phyloP scores from a whole-genome alignment of 345 rosid species.

The Sisymbrium irio region DNA sequence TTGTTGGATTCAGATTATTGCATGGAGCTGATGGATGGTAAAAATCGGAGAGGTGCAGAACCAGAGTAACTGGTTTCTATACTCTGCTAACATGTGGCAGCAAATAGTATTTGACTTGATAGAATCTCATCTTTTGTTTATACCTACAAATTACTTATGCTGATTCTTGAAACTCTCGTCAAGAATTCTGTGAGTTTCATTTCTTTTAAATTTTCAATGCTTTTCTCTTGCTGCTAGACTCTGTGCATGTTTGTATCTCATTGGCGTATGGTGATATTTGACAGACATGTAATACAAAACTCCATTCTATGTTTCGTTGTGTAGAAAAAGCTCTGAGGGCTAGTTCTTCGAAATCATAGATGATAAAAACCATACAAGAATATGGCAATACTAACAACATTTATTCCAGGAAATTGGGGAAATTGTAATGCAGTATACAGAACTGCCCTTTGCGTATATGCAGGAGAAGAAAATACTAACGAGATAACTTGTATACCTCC shows the following conservation, averaged over 20 bases:
- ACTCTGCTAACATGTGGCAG: too few species aligned
- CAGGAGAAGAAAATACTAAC: conserved; percentile 17
- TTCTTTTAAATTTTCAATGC: too few species aligned
- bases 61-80: too few species aligned
- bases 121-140: too few species aligned
- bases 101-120: neutral
- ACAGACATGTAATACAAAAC: neutral
- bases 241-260: neutral
- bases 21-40: too few species aligned
- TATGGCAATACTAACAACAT: neutral
- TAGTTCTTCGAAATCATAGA: neutral
- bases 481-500: too few species aligned
- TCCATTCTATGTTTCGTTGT: neutral
- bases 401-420: neutral
- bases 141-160: too few species aligned
- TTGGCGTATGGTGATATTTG: neutral
- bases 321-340: neutral
- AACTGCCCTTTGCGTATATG: neutral
- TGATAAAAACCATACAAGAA: neutral
- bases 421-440: neutral
- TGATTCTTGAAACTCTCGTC: too few species aligned
- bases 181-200: too few species aligned
- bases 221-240: too few species aligned
- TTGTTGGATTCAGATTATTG: too few species aligned
- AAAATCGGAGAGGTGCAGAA: too few species aligned